Percentiles rank a stretch among this genome's conserved stretches.
These are phyloP conservation scores for Trichophyton schoenleinii DNA, from an alignment of 2,329 filamentous ascomycete genomes.

Conservation along the genomic window DNA sequence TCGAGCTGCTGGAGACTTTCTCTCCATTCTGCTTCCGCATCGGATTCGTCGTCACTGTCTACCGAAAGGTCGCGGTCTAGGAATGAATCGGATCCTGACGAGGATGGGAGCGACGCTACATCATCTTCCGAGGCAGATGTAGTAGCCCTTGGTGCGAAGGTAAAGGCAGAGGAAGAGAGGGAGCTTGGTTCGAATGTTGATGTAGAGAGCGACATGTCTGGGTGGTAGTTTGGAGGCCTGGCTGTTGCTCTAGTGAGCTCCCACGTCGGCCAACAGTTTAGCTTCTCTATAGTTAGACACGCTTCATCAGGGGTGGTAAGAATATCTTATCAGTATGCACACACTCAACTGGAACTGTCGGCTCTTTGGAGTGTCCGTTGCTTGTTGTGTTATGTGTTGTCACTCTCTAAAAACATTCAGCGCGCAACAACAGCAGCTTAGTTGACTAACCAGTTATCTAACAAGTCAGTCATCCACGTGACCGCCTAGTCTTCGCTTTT, in stretches of 20 bases:
- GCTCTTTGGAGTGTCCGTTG: not conserved
- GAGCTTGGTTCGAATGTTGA: slow-evolving; percentile 17
- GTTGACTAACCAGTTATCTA: too few relatives aligned
- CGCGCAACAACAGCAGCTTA: too few relatives aligned
- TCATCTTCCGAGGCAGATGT: slow-evolving; percentile 23
- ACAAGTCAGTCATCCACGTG: too few relatives aligned
- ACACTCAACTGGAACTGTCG: not conserved
- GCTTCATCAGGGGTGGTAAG: not conserved
- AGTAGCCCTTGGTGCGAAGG: slow-evolving; percentile 21
- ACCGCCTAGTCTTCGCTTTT: too few relatives aligned
- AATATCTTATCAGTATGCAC: too few relatives aligned
- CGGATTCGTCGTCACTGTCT: slow-evolving; percentile 54
- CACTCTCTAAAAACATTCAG: too few relatives aligned
- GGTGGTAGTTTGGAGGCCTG: not conserved
- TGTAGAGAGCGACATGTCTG: slow-evolving; percentile 15
- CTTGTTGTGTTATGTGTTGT: too few relatives aligned
- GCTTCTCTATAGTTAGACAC: not conserved
- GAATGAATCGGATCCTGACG: slow-evolving; percentile 31
- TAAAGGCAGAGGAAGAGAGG: slow-evolving; percentile 17
- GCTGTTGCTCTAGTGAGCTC: not conserved
- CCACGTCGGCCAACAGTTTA: not conserved
- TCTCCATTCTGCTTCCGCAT: slow-evolving; percentile 91
- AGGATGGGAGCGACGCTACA: slow-evolving; percentile 32
- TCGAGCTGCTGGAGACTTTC: slow-evolving; percentile 89
- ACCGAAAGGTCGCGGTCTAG: slow-evolving; percentile 39